Percentiles rank a stretch among this genome's conserved stretches.
phyloP scores from a whole-genome alignment of 495 filamentous ascomycete genomes.

The Penicillium lividum region DNA sequence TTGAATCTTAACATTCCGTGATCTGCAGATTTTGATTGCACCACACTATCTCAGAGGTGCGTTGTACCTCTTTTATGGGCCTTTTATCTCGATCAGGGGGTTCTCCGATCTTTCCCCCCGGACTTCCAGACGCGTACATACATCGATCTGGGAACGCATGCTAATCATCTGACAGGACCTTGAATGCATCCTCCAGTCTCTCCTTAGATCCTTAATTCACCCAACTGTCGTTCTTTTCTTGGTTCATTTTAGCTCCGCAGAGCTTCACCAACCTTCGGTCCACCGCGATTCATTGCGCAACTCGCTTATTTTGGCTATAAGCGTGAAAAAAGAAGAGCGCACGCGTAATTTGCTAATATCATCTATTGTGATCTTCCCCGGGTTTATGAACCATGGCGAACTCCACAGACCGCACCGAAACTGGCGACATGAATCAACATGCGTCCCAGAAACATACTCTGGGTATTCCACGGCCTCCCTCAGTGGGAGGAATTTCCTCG shows the following conservation, averaged over 20 bases:
- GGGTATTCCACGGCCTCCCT: constrained; percentile 48
- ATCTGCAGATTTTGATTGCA: background rate
- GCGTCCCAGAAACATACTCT: constrained; percentile 34
- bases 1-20: background rate
- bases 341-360: background rate
- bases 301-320: background rate
- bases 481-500: constrained; percentile 70
- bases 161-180: background rate
- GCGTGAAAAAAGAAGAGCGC: background rate
- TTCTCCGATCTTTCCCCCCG: constrained; percentile 15
- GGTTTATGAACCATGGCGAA: constrained; percentile 28
- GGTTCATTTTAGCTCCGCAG: background rate
- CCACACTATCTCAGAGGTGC: background rate
- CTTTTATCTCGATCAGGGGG: constrained; percentile 20
- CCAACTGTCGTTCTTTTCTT: background rate
- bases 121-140: constrained; percentile 18
- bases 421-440: constrained; percentile 28
- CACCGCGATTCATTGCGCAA: background rate
- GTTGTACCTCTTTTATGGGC: constrained; percentile 1
- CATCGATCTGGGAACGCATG: background rate
- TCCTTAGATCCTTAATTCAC: background rate
- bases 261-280: background rate
- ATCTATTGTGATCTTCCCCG: background rate
- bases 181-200: background rate
- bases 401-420: constrained; percentile 28